phyloP scores from a whole-genome alignment of 2,329 filamentous ascomycete genomes.

The Colletotrichum aenigma region DNA sequence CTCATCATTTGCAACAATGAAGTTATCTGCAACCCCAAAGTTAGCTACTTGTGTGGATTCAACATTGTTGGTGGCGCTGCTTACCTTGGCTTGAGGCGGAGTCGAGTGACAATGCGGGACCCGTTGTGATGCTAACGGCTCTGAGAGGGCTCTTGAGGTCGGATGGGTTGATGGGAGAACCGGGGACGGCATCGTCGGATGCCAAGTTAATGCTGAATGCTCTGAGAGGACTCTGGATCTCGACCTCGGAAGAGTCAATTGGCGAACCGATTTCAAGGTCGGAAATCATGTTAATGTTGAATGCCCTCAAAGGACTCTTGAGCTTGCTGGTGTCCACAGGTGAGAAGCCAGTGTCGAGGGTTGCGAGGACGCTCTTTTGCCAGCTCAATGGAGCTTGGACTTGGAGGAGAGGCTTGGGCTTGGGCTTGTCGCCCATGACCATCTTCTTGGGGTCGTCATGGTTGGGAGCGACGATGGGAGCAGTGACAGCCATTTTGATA shows the following conservation, averaged over 20 bases:
- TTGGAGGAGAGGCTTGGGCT: neutral
- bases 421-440: neutral
- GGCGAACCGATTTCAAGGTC: conserved; percentile 17
- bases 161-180: neutral
- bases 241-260: conserved; percentile 8
- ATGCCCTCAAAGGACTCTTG: conserved; percentile 6
- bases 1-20: neutral
- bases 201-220: conserved; percentile 3
- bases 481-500: conserved; percentile 8
- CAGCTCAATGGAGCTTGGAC: neutral
- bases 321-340: neutral
- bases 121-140: neutral
- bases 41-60: neutral
- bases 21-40: neutral
- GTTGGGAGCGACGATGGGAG: neutral
- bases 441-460: neutral
- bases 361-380: neutral
- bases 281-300: neutral
- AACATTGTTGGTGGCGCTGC: neutral
- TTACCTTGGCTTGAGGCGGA: neutral
- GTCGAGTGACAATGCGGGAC: neutral
- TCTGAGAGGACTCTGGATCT: conserved; percentile 1
- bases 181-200: neutral
- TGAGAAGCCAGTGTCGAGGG: conserved; percentile 5
- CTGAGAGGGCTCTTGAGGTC: neutral